Percentiles rank a stretch among this genome's conserved stretches.
Evolutionary conservation across 75 land plant genomes (phyloP).

Genomic region (Larix kaempferi): DNA sequence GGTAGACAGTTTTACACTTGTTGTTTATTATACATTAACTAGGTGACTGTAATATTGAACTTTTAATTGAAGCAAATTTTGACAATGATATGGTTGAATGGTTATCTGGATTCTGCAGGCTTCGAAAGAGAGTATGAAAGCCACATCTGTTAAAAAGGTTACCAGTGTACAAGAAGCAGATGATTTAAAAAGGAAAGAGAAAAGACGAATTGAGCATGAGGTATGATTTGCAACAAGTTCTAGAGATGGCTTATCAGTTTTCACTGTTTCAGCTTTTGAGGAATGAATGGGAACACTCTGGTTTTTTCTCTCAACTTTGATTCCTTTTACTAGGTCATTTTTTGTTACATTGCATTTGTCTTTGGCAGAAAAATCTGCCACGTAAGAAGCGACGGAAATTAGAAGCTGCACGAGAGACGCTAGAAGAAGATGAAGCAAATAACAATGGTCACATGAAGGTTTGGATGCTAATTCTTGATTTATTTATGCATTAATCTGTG

Average conservation of each 20-base stretch:
- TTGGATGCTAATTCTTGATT: neutral
- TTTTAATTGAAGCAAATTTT: neutral
- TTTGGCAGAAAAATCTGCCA: conserved; percentile 81
- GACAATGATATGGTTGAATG: neutral
- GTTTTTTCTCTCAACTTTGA: neutral
- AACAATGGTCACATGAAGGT: conserved; percentile 17
- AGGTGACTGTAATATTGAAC: conserved; percentile 1
- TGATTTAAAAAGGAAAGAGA: conserved; percentile 69
- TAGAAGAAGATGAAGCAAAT: conserved; percentile 41
- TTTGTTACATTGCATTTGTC: conserved; percentile 1
- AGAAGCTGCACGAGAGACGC: conserved; percentile 81
- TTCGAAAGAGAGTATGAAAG: conserved; percentile 23
- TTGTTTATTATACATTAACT: neutral
- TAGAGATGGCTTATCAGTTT: neutral
- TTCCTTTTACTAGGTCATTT: neutral
- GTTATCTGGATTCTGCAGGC: conserved; percentile 24
- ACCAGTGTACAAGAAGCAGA: conserved; percentile 76
- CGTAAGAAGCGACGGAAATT: conserved; percentile 82
- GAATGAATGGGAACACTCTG: neutral
- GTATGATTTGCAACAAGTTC: conserved; percentile 18
- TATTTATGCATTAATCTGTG: neutral
- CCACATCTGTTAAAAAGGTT: conserved; percentile 27
- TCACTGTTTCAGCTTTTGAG: neutral
- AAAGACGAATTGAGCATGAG: conserved; percentile 72
- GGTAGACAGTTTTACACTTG: neutral